phyloP scores from a whole-genome alignment of 768 basidiomycete species.

The Phallus indusiatus region DNA sequence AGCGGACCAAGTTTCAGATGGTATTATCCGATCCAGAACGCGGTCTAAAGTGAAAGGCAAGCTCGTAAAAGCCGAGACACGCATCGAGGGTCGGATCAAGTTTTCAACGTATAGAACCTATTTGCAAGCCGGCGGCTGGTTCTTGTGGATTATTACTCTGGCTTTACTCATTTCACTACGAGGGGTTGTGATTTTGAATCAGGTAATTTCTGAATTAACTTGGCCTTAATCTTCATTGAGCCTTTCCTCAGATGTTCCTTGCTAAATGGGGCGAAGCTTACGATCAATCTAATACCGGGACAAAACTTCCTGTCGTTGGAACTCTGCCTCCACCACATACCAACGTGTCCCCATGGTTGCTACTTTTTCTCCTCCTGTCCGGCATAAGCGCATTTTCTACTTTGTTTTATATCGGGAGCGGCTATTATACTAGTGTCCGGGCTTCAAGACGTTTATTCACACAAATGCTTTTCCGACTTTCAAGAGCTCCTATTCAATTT shows the following conservation, averaged over 20 bases:
- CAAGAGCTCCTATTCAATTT: constrained; percentile 56
- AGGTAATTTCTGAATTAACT: constrained; percentile 28
- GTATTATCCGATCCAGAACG: background rate
- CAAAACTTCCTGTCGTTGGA: constrained; percentile 9
- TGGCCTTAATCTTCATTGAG: background rate
- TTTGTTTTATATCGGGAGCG: constrained; percentile 46
- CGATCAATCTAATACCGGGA: constrained; percentile 15
- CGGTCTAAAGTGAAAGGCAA: constrained; percentile 29
- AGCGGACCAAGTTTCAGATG: background rate
- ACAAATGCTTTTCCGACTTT: constrained; percentile 42
- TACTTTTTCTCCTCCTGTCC: constrained; percentile 55
- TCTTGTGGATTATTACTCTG: constrained; percentile 46
- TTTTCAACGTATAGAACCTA: constrained; percentile 52
- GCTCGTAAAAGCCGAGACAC: constrained; percentile 50
- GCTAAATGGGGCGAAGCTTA: constrained; percentile 66
- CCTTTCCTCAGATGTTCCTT: constrained; percentile 42
- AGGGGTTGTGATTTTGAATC: constrained; percentile 45
- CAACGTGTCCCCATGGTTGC: constrained; percentile 56
- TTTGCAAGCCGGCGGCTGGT: constrained; percentile 48
- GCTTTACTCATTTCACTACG: constrained; percentile 45
- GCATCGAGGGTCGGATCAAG: constrained; percentile 59
- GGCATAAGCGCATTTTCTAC: constrained; percentile 45
- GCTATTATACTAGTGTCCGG: constrained; percentile 60
- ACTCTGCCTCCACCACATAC: constrained; percentile 46
- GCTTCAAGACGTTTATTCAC: constrained; percentile 55